These are phyloP conservation scores for Capronia americana DNA, from an alignment of 2,329 filamentous ascomycete genomes.

Conservation along the genomic window DNA sequence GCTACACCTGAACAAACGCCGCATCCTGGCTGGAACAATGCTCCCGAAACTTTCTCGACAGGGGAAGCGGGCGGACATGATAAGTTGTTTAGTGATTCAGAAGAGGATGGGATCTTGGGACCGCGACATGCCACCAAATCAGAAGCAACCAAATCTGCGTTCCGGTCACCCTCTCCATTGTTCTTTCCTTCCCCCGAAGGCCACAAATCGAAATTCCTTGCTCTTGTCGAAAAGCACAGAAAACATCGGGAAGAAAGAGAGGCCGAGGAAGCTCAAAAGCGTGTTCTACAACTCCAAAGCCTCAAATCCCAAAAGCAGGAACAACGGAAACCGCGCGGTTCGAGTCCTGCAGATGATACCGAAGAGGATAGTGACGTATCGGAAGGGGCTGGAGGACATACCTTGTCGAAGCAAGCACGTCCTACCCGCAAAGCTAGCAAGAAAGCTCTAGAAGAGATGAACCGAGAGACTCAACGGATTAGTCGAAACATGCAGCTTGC, in stretches of 20 bases:
- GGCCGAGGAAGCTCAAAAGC: conserved; percentile 56
- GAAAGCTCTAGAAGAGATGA: conserved; percentile 94
- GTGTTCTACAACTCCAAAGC: conserved; percentile 44
- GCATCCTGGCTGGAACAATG: neutral
- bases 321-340: conserved; percentile 42
- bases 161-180: conserved; percentile 48
- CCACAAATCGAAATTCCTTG: conserved; percentile 67
- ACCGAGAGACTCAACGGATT: conserved; percentile 89
- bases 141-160: neutral
- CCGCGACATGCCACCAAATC: conserved; percentile 42
- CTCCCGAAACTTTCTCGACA: neutral
- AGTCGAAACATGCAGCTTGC: conserved; percentile 87
- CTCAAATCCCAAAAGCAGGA: conserved; percentile 38
- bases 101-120: conserved; percentile 5
- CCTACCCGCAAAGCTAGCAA: conserved; percentile 87
- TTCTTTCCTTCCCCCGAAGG: conserved; percentile 48
- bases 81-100: neutral
- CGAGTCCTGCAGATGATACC: conserved; percentile 48
- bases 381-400: conserved; percentile 68
- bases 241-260: conserved; percentile 73
- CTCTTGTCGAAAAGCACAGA: conserved; percentile 75
- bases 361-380: conserved; percentile 63
- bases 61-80: neutral
- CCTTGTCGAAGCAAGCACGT: conserved; percentile 64
- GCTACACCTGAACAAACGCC: neutral